Percentiles rank a stretch among this genome's conserved stretches.
These are phyloP conservation scores for Senna tora DNA, from an alignment of 306 rosid species.

Conservation along the genomic window DNA sequence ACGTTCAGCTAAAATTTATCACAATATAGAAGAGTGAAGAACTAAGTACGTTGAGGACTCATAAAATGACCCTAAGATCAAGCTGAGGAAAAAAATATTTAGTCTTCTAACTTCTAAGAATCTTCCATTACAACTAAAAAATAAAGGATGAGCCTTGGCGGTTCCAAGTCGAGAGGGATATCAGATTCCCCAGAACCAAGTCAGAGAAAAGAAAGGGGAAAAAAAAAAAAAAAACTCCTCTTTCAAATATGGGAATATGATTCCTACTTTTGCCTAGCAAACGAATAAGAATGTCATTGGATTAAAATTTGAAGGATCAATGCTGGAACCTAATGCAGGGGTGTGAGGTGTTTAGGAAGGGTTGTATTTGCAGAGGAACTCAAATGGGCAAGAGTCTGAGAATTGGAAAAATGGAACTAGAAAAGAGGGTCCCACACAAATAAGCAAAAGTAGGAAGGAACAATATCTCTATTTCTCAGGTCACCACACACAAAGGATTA, in stretches of 20 bases:
- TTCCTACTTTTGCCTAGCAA: constrained; percentile 62
- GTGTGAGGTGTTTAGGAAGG: constrained; percentile 36
- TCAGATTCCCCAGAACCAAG: constrained; percentile 53
- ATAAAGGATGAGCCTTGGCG: constrained; percentile 44
- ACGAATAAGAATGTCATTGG: constrained; percentile 51
- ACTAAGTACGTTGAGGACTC: constrained; percentile 33
- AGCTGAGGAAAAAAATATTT: constrained; percentile 26
- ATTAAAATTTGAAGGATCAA: constrained; percentile 49
- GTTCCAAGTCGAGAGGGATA: constrained; percentile 51
- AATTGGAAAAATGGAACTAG: constrained; percentile 41
- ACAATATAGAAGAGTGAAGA: neutral
- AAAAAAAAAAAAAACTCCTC: constrained; percentile 31
- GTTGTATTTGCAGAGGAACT: constrained; percentile 37
- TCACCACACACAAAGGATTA: constrained; percentile 50
- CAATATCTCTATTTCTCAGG: constrained; percentile 52
- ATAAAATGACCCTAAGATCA: constrained; percentile 36
- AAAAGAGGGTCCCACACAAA: constrained; percentile 45
- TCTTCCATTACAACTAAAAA: constrained; percentile 43
- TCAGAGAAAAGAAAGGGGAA: constrained; percentile 34
- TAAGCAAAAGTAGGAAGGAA: constrained; percentile 51
- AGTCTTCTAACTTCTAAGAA: constrained; percentile 44
- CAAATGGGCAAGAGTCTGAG: constrained; percentile 41
- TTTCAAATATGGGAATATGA: constrained; percentile 65
- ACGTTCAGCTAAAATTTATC: constrained; percentile 19
- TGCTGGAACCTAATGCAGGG: constrained; percentile 61